Evolutionary conservation across 164 flowering plant species (phyloP), one percentile per base, ranked within the genome.

Genomic region (Liquidambar formosana): DNA sequence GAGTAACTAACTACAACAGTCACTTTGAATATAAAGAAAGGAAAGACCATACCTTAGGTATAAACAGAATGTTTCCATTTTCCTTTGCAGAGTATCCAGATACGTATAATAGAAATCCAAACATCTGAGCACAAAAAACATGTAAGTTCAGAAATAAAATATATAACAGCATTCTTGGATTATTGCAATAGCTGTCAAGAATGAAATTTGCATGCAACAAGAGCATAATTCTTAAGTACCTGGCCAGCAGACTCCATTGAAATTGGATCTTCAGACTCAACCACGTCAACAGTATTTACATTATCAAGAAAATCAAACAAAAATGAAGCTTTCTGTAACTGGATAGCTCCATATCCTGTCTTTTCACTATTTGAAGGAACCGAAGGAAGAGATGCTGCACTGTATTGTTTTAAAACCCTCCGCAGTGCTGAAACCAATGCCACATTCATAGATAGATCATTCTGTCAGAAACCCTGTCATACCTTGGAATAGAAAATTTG

Each of bases 191-290:
- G 43, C 16, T 6, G 16, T 23, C 33, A 38, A 51, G 10, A 43
- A 28, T 60, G 23, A 46, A 18, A 8, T 38, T 43, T 26, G 9
- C 10, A 57, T 61, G 18, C 65, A 64, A 28, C n/a, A 63, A 54
- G 46, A 70, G 57, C 22, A 53, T 26, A 70, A 51, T 61, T 54
- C 48, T 58, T 38, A 57, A 62, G 23, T 62, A 93, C 99, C 96
- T 92, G 97, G 52, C 97, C 97, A 10, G 76, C 79, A 69, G 83
- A 79, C 75, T 93, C 99, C 99, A 95, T 95, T 67, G 91, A 70
- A 22, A 84, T 38, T 62, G 99, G 99, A 41, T 82, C 75, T 64
- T 88, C 77, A 63, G 93, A 84, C 80, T 87, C 82, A 66, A 82
- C 75, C 28, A 81, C 78, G 49, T 81, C 64, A 57, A 57, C 59